Evolutionary conservation across 1,139 yeast species (phyloP).

Genomic region (Diutina ranongensis): DNA sequence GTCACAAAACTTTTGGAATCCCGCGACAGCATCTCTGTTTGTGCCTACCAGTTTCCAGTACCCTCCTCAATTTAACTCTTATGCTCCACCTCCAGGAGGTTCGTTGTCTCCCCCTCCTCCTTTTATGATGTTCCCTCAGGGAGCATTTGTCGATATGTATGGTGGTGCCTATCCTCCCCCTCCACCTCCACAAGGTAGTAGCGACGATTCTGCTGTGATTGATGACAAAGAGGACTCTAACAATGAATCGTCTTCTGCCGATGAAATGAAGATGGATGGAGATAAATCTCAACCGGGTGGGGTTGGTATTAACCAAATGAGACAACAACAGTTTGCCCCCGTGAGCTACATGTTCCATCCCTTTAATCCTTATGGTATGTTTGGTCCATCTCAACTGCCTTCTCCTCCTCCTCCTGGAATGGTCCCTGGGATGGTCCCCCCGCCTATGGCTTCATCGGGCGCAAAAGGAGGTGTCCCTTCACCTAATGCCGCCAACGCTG

Average conservation of each 20-base stretch:
- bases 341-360: conserved; percentile 6
- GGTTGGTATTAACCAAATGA: background rate
- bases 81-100: conserved; percentile 11
- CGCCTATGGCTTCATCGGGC: background rate
- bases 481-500: background rate
- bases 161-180: background rate
- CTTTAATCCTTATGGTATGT: conserved; percentile 3
- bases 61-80: conserved; percentile 10
- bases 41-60: conserved; percentile 23
- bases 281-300: background rate
- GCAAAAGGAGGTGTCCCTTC: background rate
- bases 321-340: conserved; percentile 1
- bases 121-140: conserved; percentile 24
- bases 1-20: conserved; percentile 47
- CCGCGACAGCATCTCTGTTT: conserved; percentile 49
- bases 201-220: background rate
- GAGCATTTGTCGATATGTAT: conserved; percentile 1
- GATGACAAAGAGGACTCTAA: background rate
- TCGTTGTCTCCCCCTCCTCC: conserved; percentile 29
- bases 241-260: background rate
- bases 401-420: background rate
- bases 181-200: background rate
- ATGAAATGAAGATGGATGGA: background rate
- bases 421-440: background rate
- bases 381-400: background rate